Conservation (phyloP, 306 rosid species). For the Sophora flavescens region DNA sequence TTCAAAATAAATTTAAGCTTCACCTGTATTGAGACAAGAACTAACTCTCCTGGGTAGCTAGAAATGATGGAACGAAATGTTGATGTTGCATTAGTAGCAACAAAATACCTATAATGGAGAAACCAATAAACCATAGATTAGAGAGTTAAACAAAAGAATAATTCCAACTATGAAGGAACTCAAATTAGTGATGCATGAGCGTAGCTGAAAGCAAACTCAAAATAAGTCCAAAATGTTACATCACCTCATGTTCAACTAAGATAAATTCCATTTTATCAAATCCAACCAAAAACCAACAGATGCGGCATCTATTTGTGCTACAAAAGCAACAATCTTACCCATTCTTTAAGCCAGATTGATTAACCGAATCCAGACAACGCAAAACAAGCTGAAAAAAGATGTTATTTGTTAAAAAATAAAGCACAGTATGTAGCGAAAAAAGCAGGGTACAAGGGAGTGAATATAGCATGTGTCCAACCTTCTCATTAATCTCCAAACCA, state of each 20-base stretch:
- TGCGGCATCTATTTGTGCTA: conserved; percentile 5
- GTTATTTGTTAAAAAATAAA: conserved; percentile 16
- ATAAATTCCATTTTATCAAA: conserved; percentile 23
- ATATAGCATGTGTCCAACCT: conserved; percentile 54
- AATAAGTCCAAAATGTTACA: conserved; percentile 32
- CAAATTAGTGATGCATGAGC: conserved; percentile 3
- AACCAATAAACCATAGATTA: conserved; percentile 34
- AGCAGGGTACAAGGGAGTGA: not conserved
- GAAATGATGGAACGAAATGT: conserved; percentile 79
- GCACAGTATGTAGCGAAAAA: not conserved
- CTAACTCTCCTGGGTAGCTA: conserved; percentile 76
- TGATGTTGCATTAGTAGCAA: conserved; percentile 89
- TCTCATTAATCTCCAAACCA: conserved; percentile 91
- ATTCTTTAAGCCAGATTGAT: conserved; percentile 56
- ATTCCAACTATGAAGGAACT: conserved; percentile 31
- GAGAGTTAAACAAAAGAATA: conserved; percentile 34
- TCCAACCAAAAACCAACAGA: conserved; percentile 27
- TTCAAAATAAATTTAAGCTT: conserved; percentile 32
- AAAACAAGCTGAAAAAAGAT: conserved; percentile 76
- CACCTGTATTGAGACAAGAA: conserved; percentile 91
- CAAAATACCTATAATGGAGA: conserved; percentile 66
- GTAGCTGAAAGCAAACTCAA: not conserved
- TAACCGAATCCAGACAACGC: conserved; percentile 68
- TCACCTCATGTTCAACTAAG: conserved; percentile 22
- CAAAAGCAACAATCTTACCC: conserved; percentile 62